Conservation (phyloP, 2,329 filamentous ascomycete genomes). For the Penicillium sp. region DNA sequence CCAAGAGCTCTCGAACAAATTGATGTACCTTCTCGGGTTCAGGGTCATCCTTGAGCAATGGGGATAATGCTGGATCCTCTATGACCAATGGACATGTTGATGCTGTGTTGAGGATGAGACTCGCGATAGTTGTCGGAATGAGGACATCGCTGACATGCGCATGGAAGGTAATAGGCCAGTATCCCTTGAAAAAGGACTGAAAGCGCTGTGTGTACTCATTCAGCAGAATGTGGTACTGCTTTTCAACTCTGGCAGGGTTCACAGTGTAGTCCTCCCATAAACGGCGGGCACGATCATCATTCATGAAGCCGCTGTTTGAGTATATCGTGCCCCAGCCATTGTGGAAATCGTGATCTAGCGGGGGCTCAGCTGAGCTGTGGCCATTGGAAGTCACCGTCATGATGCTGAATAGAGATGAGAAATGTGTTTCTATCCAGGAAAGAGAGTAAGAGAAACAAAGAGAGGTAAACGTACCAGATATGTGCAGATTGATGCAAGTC, state of each 20-base stretch:
- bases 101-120: background rate
- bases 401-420: background rate
- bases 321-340: background rate
- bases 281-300: background rate
- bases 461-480: too few species aligned
- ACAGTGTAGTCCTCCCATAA: background rate
- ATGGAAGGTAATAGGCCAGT: constrained; percentile 2
- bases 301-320: constrained; percentile 1
- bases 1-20: background rate
- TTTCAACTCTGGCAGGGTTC: background rate
- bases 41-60: constrained; percentile 1
- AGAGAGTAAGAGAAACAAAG: background rate
- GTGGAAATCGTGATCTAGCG: constrained; percentile 4
- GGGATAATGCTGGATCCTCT: background rate
- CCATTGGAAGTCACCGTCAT: background rate
- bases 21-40: background rate
- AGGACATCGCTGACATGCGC: constrained; percentile 5
- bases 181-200: constrained; percentile 1
- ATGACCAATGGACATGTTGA: background rate
- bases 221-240: constrained; percentile 1
- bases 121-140: background rate
- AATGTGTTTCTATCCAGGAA: background rate
- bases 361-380: background rate
- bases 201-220: constrained; percentile 1
- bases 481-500: too few species aligned